Percentiles rank a stretch among this genome's conserved stretches.
phyloP scores from a whole-genome alignment of 1,284 basidiomycete species.

The Cystobasidium slooffiae region DNA sequence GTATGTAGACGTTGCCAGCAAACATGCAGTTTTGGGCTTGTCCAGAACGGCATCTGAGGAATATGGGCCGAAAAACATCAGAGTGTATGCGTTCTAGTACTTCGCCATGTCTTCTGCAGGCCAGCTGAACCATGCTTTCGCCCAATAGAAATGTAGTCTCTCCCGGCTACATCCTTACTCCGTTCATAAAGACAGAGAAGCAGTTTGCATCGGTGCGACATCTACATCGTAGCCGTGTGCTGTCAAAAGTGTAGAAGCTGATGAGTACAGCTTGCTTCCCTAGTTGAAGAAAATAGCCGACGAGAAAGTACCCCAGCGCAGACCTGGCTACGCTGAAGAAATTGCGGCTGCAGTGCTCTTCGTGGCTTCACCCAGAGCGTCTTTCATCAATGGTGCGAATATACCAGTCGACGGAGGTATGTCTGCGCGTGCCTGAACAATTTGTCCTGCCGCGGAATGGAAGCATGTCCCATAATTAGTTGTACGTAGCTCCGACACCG shows the following conservation, averaged over 20 bases:
- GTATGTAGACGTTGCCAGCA: conserved; percentile 16
- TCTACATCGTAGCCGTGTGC: neutral
- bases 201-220: conserved; percentile 5
- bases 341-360: conserved; percentile 21
- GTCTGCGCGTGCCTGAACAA: neutral
- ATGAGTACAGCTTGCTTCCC: neutral
- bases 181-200: conserved; percentile 17
- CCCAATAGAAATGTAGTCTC: conserved; percentile 13
- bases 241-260: neutral
- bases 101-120: neutral
- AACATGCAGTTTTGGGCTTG: conserved; percentile 2
- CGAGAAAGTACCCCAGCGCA: neutral
- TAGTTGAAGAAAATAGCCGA: conserved; percentile 15
- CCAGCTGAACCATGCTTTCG: neutral
- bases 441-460: neutral
- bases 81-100: conserved; percentile 7
- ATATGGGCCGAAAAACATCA: conserved; percentile 15
- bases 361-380: conserved; percentile 9
- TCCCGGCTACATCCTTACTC: conserved; percentile 12
- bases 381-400: conserved; percentile 29
- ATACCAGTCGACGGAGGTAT: conserved; percentile 14
- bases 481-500: too few species aligned
- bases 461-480: too few species aligned
- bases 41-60: conserved; percentile 17
- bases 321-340: conserved; percentile 24